phyloP scores from a whole-genome alignment of 2,329 filamentous ascomycete species.

The Rhynchosporium agropyri region DNA sequence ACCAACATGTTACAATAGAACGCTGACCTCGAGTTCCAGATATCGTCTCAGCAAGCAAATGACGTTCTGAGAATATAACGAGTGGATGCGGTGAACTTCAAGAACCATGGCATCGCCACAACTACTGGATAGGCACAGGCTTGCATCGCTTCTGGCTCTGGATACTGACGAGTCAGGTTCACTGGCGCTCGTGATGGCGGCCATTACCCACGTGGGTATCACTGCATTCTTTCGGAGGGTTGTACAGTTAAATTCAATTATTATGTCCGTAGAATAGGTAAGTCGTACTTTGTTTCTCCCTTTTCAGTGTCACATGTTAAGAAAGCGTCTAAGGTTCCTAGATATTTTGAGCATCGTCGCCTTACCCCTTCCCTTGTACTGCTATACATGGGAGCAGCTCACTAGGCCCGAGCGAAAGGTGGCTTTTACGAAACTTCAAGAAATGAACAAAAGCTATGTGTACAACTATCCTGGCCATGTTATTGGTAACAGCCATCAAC shows the following conservation, averaged over 20 bases:
- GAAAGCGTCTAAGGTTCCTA: conserved; percentile 5
- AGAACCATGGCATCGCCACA: conserved; percentile 20
- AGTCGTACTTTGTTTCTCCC: neutral
- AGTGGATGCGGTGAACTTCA: conserved; percentile 18
- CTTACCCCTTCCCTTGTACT: conserved; percentile 4
- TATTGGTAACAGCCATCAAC: neutral
- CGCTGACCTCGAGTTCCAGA: too few relatives aligned
- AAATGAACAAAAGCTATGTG: neutral
- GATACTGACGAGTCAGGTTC: neutral
- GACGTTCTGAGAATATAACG: neutral
- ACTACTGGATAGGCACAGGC: conserved; percentile 7
- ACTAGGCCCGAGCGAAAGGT: neutral
- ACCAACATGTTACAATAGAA: too few relatives aligned
- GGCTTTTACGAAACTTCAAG: conserved; percentile 11
- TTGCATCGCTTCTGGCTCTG: neutral
- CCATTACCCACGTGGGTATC: neutral
- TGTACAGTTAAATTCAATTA: too few relatives aligned
- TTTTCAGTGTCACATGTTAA: too few relatives aligned
- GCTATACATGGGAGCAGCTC: conserved; percentile 10
- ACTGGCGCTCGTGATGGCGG: neutral
- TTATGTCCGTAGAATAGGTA: neutral
- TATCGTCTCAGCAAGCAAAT: neutral
- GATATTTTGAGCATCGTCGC: conserved; percentile 8
- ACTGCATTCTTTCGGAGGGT: too few relatives aligned
- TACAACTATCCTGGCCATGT: neutral